Conservation (phyloP, 257 asterid species). For the Dorcoceras hygrometricum region DNA sequence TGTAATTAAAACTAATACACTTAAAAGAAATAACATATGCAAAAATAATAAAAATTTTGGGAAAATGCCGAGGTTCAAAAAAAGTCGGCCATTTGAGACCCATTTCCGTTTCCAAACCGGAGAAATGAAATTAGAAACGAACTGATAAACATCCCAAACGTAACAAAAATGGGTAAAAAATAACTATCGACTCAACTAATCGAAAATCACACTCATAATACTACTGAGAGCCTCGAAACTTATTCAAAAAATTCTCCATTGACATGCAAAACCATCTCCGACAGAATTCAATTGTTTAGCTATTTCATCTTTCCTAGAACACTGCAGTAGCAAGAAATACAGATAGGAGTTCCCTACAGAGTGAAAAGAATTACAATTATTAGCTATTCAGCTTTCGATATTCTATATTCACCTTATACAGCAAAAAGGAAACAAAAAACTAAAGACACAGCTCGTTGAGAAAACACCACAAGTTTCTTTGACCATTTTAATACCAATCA, state of each 20-base stretch:
- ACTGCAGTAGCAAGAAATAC: conserved; percentile 7
- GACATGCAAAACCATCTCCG: conserved; percentile 1
- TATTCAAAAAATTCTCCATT: neutral
- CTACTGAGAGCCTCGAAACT: neutral
- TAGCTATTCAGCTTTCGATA: neutral
- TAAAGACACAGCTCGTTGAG: conserved; percentile 3
- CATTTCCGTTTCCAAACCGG: too few species aligned
- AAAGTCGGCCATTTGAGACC: too few species aligned
- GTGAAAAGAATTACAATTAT: neutral
- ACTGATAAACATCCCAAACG: too few species aligned
- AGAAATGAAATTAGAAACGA: too few species aligned
- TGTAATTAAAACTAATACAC: too few species aligned
- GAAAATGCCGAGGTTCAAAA: too few species aligned
- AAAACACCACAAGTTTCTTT: neutral
- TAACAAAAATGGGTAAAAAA: too few species aligned
- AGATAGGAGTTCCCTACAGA: conserved; percentile 9
- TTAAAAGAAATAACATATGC: too few species aligned
- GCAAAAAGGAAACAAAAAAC: neutral
- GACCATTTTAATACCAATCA: neutral
- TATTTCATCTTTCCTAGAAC: neutral
- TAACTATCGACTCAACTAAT: neutral
- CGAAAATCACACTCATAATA: neutral
- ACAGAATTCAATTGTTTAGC: neutral
- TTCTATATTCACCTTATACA: conserved; percentile 24
- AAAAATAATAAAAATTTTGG: too few species aligned